Base-by-base conservation (phyloP, 805 yeast genomes). In the Ogataea glucozyma region DNA sequence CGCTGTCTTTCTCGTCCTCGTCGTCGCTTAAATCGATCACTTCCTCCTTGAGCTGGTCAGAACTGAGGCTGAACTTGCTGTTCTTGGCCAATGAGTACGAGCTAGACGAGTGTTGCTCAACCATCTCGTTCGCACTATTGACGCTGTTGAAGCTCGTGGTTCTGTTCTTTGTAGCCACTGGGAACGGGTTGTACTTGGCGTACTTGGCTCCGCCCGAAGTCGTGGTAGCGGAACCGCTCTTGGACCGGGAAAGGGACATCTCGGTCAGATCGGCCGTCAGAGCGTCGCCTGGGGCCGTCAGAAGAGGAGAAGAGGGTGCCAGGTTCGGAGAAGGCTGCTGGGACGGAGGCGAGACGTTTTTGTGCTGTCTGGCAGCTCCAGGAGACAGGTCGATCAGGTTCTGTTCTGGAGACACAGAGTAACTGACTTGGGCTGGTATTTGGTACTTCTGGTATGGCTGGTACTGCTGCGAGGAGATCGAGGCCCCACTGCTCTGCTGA, bases 1-100 rank as follows among this genome's bases (percentile, higher is more conserved):
- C 11, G 13, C 10, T 18, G 26, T 31, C 35, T 16, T 31, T 20
- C 14, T 31, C 35, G 6, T 20, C 13, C 24, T 29, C 31, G 31
- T 52, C 59, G 33, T 57, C 60, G 31, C 58, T 54, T 17, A 57
- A 47, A 41, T 57, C 53, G 26, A 58, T 33, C 22, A 51, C 53
- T 29, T 57, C 60, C 31, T 56, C 56, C 8, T 43, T 34, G 24
- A 55, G 31, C 33, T 55, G 58, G 24, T 53, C 58, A 19, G 52
- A 37, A 29, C 55, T 52, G 33, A 54, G 33, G 6, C 41, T 43
- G 29, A 35, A 41, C 31, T 50, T 47, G 37, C 47, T 44, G 11
- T 30, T 29, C 32, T 24, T 38, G 12, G 39, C 42, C 16, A 27
- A 32, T 19, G 26, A 18, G 3, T 19, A 31, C 16, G 18, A 17